Base-by-base conservation (phyloP, 2,329 filamentous ascomycete genomes). In the Cryphonectria japonica region DNA sequence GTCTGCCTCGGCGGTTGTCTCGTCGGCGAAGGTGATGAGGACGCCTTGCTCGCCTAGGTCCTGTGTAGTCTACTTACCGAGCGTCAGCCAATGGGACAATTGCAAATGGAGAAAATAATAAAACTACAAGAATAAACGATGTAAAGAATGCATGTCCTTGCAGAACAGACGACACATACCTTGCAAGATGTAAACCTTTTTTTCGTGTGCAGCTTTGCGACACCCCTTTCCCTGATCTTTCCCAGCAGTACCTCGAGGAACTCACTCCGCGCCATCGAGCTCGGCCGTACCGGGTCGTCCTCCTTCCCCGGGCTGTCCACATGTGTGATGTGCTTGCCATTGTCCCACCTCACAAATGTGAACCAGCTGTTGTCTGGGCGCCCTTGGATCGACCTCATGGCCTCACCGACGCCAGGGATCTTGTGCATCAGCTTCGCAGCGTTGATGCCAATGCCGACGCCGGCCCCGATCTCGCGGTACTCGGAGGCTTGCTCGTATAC, bases 401-500 rank as follows among this genome's bases (percentile, higher is more conserved):
- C 61, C 52, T 57, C 61, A 3, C 69, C 69, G 11, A 71, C 66
- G 13, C 66, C 69, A 22, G 54, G 52, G 34, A 71, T 69, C 9
- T 22, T 26, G 69, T 71, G 66, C 41, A 71, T n/a, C 19, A 71
- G 54, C 61, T 62, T 71, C n/a, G 69, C 50, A 7, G 80, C 78
- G 74, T 84, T 85, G 8, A 82, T 82, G 0, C 79, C 82, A 11
- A 72, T 46, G 6, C 70, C 70, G 26, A 72, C 67, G 37, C 67
- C 70, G 14, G 70, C 70, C 9, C 70, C 70, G 34, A 72, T 69
- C 64, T 72, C 70, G 54, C 62, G 68, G 46, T 69, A 70, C 68
- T 72, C 32, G 29, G 62, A 57, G 8, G 70, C 70, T 46, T 72
- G 70, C 60, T 72, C 70, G 60, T 72, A 72, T 3, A 72, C 70